A percentile compares a stretch with the other conserved stretches of the same genome.
phyloP scores from a whole-genome alignment of 805 yeast genomes.

The Yamadazyma laniorum region DNA sequence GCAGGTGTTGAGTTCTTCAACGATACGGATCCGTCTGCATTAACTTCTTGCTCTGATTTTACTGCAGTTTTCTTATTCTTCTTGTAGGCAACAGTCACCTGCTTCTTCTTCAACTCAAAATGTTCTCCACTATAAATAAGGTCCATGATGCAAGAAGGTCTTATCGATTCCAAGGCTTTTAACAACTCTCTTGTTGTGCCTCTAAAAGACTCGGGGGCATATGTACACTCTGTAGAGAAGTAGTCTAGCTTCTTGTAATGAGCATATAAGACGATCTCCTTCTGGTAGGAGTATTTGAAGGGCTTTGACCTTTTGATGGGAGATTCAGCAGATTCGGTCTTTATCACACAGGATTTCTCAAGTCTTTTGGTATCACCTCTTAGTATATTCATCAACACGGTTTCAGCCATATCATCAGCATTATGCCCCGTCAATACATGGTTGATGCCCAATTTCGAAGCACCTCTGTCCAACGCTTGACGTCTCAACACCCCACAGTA shows the following conservation, averaged over 20 bases:
- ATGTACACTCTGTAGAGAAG: conserved; percentile 95
- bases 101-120: conserved; percentile 60
- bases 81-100: conserved; percentile 35
- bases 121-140: conserved; percentile 93
- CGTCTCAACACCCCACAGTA: conserved; percentile 97
- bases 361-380: conserved; percentile 96
- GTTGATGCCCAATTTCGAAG: conserved; percentile 74
- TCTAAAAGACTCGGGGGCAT: conserved; percentile 97
- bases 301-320: conserved; percentile 95
- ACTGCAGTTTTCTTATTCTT: conserved; percentile 29
- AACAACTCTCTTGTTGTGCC: conserved; percentile 94
- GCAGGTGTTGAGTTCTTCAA: conserved; percentile 32
- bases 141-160: conserved; percentile 93
- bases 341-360: conserved; percentile 81
- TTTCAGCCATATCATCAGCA: conserved; percentile 99
- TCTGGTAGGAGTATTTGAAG: conserved; percentile 91
- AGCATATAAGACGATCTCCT: conserved; percentile 95
- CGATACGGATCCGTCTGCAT: conserved; percentile 62
- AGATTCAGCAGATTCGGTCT: conserved; percentile 79
- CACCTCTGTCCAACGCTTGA: conserved; percentile 96
- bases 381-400: conserved; percentile 89
- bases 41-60: conserved; percentile 47
- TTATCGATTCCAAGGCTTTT: conserved; percentile 82
- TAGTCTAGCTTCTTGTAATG: conserved; percentile 94
- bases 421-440: conserved; percentile 98